These are phyloP conservation scores for Rhypophila decipiens DNA, from an alignment of 495 filamentous ascomycete species.

Conservation along the genomic window DNA sequence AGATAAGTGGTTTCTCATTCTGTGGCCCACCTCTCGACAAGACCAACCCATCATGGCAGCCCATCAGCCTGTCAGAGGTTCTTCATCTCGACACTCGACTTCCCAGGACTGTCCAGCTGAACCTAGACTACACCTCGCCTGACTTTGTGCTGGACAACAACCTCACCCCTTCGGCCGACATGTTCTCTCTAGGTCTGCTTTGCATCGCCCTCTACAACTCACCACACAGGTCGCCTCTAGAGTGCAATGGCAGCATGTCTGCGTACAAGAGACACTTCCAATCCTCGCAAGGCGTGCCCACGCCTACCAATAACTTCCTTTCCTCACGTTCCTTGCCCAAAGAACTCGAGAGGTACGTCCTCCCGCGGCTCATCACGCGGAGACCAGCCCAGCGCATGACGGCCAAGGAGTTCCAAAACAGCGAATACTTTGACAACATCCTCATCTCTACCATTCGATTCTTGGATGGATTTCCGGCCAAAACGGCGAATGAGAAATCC, in stretches of 20 bases:
- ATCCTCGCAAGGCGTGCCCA: constrained; percentile 69
- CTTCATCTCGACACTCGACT: constrained; percentile 79
- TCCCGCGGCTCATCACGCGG: constrained; percentile 79
- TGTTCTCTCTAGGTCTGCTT: constrained; percentile 87
- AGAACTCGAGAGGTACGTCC: constrained; percentile 63
- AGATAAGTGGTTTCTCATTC: constrained; percentile 89
- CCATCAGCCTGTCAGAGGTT: constrained; percentile 76
- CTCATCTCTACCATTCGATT: constrained; percentile 94
- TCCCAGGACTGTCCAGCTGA: constrained; percentile 76
- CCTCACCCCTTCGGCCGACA: constrained; percentile 70
- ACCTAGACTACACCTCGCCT: constrained; percentile 87
- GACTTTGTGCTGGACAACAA: constrained; percentile 89
- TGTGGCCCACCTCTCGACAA: constrained; percentile 68
- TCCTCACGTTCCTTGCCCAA: constrained; percentile 71
- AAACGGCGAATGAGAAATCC: constrained; percentile 83
- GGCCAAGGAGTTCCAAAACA: constrained; percentile 88
- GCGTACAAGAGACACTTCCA: constrained; percentile 77
- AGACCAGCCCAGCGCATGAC: constrained; percentile 79
- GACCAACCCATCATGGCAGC: constrained; percentile 59
- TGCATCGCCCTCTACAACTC: constrained; percentile 89
- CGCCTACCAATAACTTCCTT: constrained; percentile 73
- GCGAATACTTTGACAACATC: constrained; percentile 92
- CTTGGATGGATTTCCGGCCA: constrained; percentile 80
- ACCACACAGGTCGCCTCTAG: constrained; percentile 79
- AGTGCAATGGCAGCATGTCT: constrained; percentile 68